These are phyloP conservation scores for Tetrapisispora fleetii DNA, from an alignment of 805 yeast genomes.

Conservation along the genomic window DNA sequence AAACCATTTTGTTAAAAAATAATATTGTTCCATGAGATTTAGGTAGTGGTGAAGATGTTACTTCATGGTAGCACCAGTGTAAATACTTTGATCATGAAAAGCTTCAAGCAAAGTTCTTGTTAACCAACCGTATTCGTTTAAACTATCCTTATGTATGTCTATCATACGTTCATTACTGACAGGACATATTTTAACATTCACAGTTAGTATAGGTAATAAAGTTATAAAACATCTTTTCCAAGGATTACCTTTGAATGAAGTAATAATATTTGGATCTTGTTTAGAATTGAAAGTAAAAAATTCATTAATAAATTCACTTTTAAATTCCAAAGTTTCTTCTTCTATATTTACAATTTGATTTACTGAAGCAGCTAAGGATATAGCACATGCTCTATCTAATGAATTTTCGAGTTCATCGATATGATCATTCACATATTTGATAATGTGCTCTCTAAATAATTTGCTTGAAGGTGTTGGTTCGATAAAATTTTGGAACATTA, in stretches of 20 bases:
- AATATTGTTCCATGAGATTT: background rate
- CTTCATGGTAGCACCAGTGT: slow-evolving; percentile 20
- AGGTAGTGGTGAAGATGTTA: background rate
- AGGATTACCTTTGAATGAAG: slow-evolving; percentile 18
- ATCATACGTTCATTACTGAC: slow-evolving; percentile 27
- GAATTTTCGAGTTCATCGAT: slow-evolving; percentile 12
- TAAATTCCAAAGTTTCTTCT: slow-evolving; percentile 7
- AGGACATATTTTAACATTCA: slow-evolving; percentile 29
- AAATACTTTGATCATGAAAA: slow-evolving; percentile 20
- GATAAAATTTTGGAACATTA: slow-evolving; percentile 18
- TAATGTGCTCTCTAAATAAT: slow-evolving; percentile 17
- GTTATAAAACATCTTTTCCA: slow-evolving; percentile 35
- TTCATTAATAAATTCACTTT: slow-evolving; percentile 24
- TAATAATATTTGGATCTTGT: slow-evolving; percentile 14
- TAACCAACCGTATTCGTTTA: slow-evolving; percentile 29
- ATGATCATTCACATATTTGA: slow-evolving; percentile 18
- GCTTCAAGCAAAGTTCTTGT: slow-evolving; percentile 21
- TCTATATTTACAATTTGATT: slow-evolving; percentile 5
- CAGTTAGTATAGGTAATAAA: slow-evolving; percentile 30
- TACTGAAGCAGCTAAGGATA: slow-evolving; percentile 14
- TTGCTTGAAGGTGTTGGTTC: slow-evolving; percentile 11
- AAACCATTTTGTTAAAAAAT: background rate
- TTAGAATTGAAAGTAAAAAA: slow-evolving; percentile 12
- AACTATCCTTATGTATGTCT: slow-evolving; percentile 18
- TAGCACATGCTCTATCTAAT: slow-evolving; percentile 21